phyloP scores from a whole-genome alignment of 352 stramenopile species.

The Pythium myriotylum region DNA sequence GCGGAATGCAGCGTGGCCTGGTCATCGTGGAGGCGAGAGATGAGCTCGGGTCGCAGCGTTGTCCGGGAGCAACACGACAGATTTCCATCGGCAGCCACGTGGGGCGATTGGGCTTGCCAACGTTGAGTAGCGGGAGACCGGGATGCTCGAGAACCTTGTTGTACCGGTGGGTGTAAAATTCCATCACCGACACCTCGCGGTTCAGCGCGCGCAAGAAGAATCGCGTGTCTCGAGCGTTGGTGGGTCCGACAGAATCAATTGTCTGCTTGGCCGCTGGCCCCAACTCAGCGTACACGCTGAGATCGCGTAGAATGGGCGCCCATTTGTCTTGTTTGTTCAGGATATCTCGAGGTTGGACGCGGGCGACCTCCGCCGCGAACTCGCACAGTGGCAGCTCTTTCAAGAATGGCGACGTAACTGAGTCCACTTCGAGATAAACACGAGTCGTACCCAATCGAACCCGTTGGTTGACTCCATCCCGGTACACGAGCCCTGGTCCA shows the following conservation, averaged over 20 bases:
- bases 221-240: not conserved
- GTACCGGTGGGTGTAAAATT: constrained; percentile 16
- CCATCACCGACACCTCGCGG: constrained; percentile 1
- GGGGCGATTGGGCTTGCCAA: constrained; percentile 2
- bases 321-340: not conserved
- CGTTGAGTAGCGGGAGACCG: constrained; percentile 17
- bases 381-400: too few relatives aligned
- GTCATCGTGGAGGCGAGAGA: constrained; percentile 7
- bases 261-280: not conserved
- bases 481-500: too few relatives aligned
- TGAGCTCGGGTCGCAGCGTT: constrained; percentile 3
- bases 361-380: too few relatives aligned
- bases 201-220: not conserved
- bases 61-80: constrained; percentile 16
- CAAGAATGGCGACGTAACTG: too few relatives aligned
- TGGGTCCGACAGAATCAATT: not conserved
- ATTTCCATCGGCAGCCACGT: constrained; percentile 25
- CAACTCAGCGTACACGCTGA: not conserved
- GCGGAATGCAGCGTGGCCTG: constrained; percentile 5
- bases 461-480: too few relatives aligned
- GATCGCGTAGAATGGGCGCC: not conserved
- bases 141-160: constrained; percentile 9
- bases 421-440: too few relatives aligned
- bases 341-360: too few relatives aligned
- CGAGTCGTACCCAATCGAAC: too few relatives aligned